Evolutionary conservation across 2,329 filamentous ascomycete species (phyloP), one percentile per base, ranked within the genome.

Genomic region (Nakataea oryzae): DNA sequence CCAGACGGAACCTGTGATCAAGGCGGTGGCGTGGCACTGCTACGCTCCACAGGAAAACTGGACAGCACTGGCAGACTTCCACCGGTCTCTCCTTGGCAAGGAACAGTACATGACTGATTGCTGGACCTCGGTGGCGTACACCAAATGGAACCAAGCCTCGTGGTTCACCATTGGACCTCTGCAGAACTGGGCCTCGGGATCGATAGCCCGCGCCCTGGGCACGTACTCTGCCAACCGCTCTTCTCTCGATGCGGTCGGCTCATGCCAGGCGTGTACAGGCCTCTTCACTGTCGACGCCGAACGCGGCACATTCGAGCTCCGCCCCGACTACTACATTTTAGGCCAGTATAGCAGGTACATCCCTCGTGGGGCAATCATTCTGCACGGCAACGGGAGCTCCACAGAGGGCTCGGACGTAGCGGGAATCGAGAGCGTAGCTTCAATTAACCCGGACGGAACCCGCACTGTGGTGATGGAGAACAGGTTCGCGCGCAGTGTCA

Each of bases 221-320:
- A 77, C 75, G 8, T 74, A 77, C 68, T 72, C 70, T n/a, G 69
- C 71, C 14, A 75, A 75, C 63, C 78, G 77, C 2, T 78, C 78
- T 1, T 73, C 76, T 61, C 70, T 79, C 28, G 67, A 71, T 12
- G 74, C 74, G 50, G 72, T 73, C 34, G 74, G 73, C 6, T 64
- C 68, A n/a, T 81, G 78, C 68, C 65, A 64, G 27, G 71, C 69
- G 12, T 80, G 78, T 68, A 74, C 73, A 1, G 84, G 84, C 12
- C 75, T 87, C 7, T 81, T 85, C 57, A 80, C 80, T 4, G 74
- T 87, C 63, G 81, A 87, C 71, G 78, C 71, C 11, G 68, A 69
- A 9, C 67, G 72, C 13, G 72, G 71, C 27, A 75, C 73, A 3
- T 83, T 82, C 69, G 71, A 70, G 4, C 75, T 77, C 64, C 76